phyloP scores from a whole-genome alignment of 176 grass and related monocot species.

The Eragrostis nindensis region DNA sequence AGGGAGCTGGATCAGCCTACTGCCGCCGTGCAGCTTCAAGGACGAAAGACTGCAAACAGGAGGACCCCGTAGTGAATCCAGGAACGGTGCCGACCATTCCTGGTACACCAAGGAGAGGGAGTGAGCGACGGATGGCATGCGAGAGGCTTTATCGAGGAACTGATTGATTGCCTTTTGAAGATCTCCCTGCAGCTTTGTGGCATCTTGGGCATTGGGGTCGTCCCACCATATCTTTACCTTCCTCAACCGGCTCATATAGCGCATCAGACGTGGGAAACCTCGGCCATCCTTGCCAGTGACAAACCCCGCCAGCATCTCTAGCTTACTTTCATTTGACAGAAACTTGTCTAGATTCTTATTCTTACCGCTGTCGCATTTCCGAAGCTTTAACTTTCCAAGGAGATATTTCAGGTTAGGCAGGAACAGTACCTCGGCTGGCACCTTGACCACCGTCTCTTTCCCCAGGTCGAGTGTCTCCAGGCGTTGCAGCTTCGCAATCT shows the following conservation, averaged over 20 bases:
- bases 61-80: neutral
- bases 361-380: neutral
- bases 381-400: neutral
- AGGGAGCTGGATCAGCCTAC: neutral
- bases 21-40: neutral
- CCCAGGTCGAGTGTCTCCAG: slow-evolving; percentile 30
- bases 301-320: slow-evolving; percentile 10
- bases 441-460: neutral
- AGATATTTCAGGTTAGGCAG: slow-evolving; percentile 1
- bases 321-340: neutral
- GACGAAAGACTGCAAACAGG: neutral
- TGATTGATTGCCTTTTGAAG: neutral
- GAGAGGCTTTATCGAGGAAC: neutral
- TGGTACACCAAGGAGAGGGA: neutral
- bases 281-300: neutral
- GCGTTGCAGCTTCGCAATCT: neutral
- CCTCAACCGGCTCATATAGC: neutral
- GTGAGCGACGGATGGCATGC: neutral
- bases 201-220: neutral
- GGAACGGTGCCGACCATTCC: neutral
- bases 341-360: neutral
- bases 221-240: slow-evolving; percentile 37
- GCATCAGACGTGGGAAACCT: slow-evolving; percentile 13
- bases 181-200: neutral
- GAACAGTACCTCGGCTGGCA: neutral